A percentile compares a stretch with the other conserved stretches of the same genome.
These are phyloP conservation scores for Aspergillus uvarum DNA, from an alignment of 2,329 filamentous ascomycete species.

Conservation along the genomic window DNA sequence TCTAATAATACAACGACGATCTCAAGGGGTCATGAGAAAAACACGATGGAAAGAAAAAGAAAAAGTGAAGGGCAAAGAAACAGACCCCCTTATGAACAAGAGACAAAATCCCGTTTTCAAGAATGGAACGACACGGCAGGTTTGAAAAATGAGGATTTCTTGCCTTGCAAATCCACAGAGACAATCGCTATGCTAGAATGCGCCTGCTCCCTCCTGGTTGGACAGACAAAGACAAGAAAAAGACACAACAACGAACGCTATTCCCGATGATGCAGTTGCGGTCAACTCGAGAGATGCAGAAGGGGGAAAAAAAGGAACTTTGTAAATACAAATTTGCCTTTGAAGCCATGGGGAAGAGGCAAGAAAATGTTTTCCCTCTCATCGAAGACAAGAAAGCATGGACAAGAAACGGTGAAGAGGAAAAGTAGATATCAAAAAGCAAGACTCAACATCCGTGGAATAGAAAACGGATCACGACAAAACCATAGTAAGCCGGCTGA, in stretches of 20 bases:
- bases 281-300: background rate
- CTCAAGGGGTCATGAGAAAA: background rate
- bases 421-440: conserved; percentile 14
- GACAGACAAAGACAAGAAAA: background rate
- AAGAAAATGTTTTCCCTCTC: background rate
- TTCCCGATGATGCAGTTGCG: conserved; percentile 3
- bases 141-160: background rate
- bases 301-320: background rate
- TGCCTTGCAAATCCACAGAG: conserved; percentile 1
- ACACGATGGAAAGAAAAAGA: background rate
- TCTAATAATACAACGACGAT: background rate
- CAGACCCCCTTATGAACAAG: background rate
- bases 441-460: background rate
- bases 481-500: background rate
- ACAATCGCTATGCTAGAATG: conserved; percentile 8
- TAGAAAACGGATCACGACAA: background rate
- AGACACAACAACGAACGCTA: conserved; percentile 4
- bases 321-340: background rate
- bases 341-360: background rate
- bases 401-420: background rate
- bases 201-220: background rate
- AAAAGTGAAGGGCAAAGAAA: background rate
- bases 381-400: background rate
- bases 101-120: background rate
- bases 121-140: background rate